phyloP scores from a whole-genome alignment of 2,329 filamentous ascomycete genomes.

The Fulvia fulva region DNA sequence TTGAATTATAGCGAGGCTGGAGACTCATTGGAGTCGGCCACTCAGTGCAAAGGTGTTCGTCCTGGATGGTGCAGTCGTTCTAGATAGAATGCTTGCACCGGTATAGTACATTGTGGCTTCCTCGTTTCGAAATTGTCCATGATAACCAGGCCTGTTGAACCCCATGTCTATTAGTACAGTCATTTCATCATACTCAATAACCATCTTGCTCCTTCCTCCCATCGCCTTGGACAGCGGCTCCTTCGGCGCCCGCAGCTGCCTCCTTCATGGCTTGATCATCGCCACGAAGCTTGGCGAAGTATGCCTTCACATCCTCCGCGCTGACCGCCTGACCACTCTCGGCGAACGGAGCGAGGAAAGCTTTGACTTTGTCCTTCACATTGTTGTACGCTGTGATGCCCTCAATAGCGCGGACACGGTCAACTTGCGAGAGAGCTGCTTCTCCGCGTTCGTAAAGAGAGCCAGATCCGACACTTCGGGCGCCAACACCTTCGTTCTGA shows the following conservation, averaged over 20 bases:
- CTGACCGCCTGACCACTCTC: conserved; percentile 84
- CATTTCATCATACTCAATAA: conserved; percentile 28
- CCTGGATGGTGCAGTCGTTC: too few species aligned
- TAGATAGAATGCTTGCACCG: too few species aligned
- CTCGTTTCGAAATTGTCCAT: neutral
- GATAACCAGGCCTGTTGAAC: conserved; percentile 10
- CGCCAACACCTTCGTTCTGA: conserved; percentile 50
- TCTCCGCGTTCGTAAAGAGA: conserved; percentile 89
- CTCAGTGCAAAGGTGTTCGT: too few species aligned
- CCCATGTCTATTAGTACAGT: neutral
- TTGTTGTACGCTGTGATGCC: conserved; percentile 98
- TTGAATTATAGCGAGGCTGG: too few species aligned
- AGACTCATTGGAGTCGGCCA: too few species aligned
- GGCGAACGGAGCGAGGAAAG: conserved; percentile 89
- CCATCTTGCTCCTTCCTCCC: conserved; percentile 39
- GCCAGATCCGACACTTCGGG: conserved; percentile 62
- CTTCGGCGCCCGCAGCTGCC: conserved; percentile 28
- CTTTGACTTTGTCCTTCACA: conserved; percentile 91
- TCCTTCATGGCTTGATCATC: conserved; percentile 58
- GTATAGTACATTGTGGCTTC: neutral
- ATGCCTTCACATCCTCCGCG: conserved; percentile 92
- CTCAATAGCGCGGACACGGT: conserved; percentile 86
- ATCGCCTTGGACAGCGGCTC: conserved; percentile 23
- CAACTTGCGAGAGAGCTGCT: conserved; percentile 83
- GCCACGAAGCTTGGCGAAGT: conserved; percentile 90